A percentile compares a stretch with the other conserved stretches of the same genome.
Evolutionary conservation across 805 yeast species (phyloP).

Genomic region (Yamadazyma olivae): DNA sequence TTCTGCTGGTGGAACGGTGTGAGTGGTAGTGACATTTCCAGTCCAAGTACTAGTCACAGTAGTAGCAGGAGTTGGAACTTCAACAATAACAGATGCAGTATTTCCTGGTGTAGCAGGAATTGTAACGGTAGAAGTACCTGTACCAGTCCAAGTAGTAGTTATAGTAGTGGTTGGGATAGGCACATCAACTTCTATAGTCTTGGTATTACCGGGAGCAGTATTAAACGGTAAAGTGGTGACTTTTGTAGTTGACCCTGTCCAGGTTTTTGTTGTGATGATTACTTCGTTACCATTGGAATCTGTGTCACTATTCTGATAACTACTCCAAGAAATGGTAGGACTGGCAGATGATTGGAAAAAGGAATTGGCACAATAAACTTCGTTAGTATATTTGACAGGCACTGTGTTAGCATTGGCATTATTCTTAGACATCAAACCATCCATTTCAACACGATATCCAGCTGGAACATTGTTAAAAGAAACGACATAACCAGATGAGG

Average conservation of each 20-base stretch:
- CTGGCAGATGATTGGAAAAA: background rate
- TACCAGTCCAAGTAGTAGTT: conserved; percentile 12
- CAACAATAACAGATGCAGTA: conserved; percentile 17
- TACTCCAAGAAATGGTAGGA: background rate
- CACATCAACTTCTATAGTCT: conserved; percentile 20
- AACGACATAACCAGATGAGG: conserved; percentile 6
- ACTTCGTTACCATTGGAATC: conserved; percentile 14
- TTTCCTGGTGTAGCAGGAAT: conserved; percentile 15
- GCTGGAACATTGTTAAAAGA: conserved; percentile 22
- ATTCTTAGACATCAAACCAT: conserved; percentile 3
- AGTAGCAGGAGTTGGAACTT: too few species aligned
- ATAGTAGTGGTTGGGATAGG: conserved; percentile 18
- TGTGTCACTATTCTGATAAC: conserved; percentile 2
- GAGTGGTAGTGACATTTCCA: conserved; percentile 11
- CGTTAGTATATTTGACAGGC: background rate
- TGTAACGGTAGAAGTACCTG: conserved; percentile 14
- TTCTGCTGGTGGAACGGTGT: conserved; percentile 11
- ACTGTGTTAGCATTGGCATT: background rate
- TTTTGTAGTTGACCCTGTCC: conserved; percentile 16
- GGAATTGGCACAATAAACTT: background rate
- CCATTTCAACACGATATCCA: conserved; percentile 24
- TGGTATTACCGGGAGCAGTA: conserved; percentile 14
- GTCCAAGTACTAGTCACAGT: too few species aligned
- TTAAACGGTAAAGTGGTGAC: conserved; percentile 15
- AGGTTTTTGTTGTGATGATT: conserved; percentile 16